Percentiles rank a stretch among this genome's conserved stretches.
Evolutionary conservation across 2,329 filamentous ascomycete genomes (phyloP).

Genomic region (Xylaria sp.): DNA sequence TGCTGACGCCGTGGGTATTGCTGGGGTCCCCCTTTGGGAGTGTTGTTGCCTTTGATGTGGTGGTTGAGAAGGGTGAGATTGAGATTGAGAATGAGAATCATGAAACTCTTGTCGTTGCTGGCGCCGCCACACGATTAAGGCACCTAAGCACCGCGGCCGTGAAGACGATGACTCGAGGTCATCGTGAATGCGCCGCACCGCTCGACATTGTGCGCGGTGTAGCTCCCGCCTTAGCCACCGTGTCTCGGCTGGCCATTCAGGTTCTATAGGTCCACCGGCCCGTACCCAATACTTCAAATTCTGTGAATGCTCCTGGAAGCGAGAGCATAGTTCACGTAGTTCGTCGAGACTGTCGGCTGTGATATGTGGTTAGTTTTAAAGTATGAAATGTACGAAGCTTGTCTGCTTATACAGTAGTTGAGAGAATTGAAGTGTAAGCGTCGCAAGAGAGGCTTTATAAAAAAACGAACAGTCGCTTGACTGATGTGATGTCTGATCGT

Average conservation of each 20-base stretch:
- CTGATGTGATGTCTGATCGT: slow-evolving; percentile 1
- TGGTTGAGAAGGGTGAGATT: slow-evolving; percentile 22
- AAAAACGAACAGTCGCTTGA: slow-evolving; percentile 14
- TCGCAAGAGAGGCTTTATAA: neutral
- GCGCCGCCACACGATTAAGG: slow-evolving; percentile 63
- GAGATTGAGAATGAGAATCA: slow-evolving; percentile 24
- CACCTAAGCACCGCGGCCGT: slow-evolving; percentile 64
- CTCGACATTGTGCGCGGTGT: slow-evolving; percentile 67
- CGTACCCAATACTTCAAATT: slow-evolving; percentile 65
- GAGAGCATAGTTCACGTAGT: slow-evolving; percentile 57
- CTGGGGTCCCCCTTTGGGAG: slow-evolving; percentile 4
- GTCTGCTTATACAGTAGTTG: neutral
- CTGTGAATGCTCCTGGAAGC: slow-evolving; percentile 60
- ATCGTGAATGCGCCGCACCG: slow-evolving; percentile 64
- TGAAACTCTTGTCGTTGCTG: slow-evolving; percentile 52
- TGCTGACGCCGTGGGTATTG: slow-evolving; percentile 12
- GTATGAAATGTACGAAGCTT: neutral
- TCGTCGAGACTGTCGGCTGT: slow-evolving; percentile 64
- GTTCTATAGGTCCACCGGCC: slow-evolving; percentile 64
- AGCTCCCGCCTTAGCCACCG: slow-evolving; percentile 60
- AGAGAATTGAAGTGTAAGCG: neutral
- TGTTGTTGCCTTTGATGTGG: slow-evolving; percentile 19
- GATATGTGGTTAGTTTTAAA: slow-evolving; percentile 25
- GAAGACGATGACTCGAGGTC: slow-evolving; percentile 55
- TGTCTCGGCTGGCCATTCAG: slow-evolving; percentile 66